phyloP scores from a whole-genome alignment of 2,329 filamentous ascomycete genomes.

The Aureobasidium sp. region DNA sequence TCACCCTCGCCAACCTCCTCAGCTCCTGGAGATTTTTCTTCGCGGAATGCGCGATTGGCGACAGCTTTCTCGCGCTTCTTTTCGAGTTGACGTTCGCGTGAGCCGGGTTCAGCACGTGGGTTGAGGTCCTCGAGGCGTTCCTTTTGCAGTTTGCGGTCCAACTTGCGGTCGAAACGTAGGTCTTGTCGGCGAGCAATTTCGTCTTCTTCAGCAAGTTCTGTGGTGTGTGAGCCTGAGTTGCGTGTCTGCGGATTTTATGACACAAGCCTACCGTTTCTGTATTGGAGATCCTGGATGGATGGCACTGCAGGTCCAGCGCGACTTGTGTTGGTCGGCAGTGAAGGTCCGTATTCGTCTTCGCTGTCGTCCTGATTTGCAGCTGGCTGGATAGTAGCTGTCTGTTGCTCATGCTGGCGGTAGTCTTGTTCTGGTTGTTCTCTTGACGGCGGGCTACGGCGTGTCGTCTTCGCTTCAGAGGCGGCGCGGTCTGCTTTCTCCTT shows the following conservation, averaged over 20 bases:
- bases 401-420: constrained; percentile 4
- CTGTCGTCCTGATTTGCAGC: constrained; percentile 49
- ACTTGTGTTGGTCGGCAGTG: constrained; percentile 30
- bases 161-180: constrained; percentile 52
- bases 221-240: background rate
- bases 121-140: constrained; percentile 70
- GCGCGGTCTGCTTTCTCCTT: constrained; percentile 43
- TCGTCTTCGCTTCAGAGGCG: constrained; percentile 13
- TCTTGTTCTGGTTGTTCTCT: background rate
- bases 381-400: background rate
- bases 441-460: background rate
- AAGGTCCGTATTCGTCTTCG: constrained; percentile 50
- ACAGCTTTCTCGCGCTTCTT: constrained; percentile 68
- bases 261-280: constrained; percentile 39
- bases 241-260: background rate
- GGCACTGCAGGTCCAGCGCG: constrained; percentile 55
- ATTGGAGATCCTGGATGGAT: constrained; percentile 61
- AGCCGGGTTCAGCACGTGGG: constrained; percentile 75
- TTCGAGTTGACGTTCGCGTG: constrained; percentile 75
- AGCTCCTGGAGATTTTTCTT: constrained; percentile 54
- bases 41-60: constrained; percentile 63
- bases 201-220: constrained; percentile 44
- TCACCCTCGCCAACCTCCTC: constrained; percentile 63
- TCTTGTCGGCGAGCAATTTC: constrained; percentile 37
- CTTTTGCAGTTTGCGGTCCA: constrained; percentile 58